Base-by-base conservation (phyloP, 805 yeast species). In the Lachancea mirantina region DNA sequence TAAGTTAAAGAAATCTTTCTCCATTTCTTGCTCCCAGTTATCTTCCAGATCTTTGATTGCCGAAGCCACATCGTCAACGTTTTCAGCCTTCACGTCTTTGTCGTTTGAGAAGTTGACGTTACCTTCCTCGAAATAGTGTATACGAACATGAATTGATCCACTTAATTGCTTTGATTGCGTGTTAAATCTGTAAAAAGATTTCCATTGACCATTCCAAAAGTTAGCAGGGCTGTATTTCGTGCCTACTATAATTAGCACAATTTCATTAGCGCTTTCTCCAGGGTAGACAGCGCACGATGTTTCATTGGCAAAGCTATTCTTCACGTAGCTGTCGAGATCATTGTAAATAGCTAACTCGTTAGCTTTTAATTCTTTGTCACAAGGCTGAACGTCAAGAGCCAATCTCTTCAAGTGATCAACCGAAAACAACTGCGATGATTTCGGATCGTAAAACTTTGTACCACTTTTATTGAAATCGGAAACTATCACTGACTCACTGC, bases 81-180 rank as follows among this genome's bases (percentile, higher is more conserved):
- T 24, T 3, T 49, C 34, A 14, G 56, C 60, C 5, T 46, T 47
- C 1, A 70, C 44, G 4, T 49, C 46, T 37, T 67, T 62, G 6
- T 42, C 41, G 2, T 77, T 65, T 40, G 72, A 76, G 49, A 92
- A 71, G 32, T 89, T 70, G 13, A 89, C 97, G 50, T 89, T 89
- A 19, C 98, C 98, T 46, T 89, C 97, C 61, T 89, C 98, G 55
- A 73, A 92, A 57, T 88, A 92, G 58, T 89, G 98, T 24, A 88
- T 80, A 43, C 84, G 88, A 19, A 87, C 69, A 14, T 55, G 57
- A 21, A 84, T 68, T 5, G 54, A 52, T 4, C 94, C 95, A 3
- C 43, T 45, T 10, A 82, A 40, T 5, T 53, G 34, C 1, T 54
- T 50, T 1, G 51, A 40, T 1, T 51, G 39, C 3, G 45, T 19